Conservation (phyloP, 2,329 filamentous ascomycete species). For the Cladosporium austrohemisphaericum region DNA sequence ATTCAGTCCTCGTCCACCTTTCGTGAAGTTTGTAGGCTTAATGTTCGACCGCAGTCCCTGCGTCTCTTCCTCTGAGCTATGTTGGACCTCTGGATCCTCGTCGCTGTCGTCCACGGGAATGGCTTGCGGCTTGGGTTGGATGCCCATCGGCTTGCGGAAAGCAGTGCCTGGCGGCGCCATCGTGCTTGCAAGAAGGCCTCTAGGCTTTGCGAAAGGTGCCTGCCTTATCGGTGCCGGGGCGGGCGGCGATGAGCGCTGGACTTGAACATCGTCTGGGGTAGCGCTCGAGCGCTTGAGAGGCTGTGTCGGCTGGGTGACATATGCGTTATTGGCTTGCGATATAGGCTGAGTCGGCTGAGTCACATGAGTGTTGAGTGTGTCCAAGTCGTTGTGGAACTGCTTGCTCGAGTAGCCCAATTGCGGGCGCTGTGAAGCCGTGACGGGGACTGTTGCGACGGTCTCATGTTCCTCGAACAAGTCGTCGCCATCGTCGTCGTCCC, state of each 20-base stretch:
- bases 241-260: conserved; percentile 77
- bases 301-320: conserved; percentile 59
- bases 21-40: conserved; percentile 55
- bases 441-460: conserved; percentile 43
- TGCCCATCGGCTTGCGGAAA: conserved; percentile 51
- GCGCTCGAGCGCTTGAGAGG: conserved; percentile 44
- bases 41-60: conserved; percentile 53
- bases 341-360: conserved; percentile 63
- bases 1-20: conserved; percentile 34
- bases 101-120: conserved; percentile 38
- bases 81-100: conserved; percentile 40
- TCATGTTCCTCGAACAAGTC: conserved; percentile 50
- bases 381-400: conserved; percentile 9
- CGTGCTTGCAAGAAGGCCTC: conserved; percentile 52
- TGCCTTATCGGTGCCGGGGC: conserved; percentile 22
- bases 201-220: conserved; percentile 27
- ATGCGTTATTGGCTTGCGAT: conserved; percentile 16
- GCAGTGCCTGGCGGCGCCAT: conserved; percentile 75
- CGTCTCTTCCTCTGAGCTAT: conserved; percentile 29
- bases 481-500: conserved; percentile 45
- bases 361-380: conserved; percentile 14
- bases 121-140: conserved; percentile 21
- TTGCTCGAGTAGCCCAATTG: conserved; percentile 13
- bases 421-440: not conserved
- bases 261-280: conserved; percentile 58